Conservation (phyloP, 352 stramenopile genomes). For the Thalassiosira hispida region DNA sequence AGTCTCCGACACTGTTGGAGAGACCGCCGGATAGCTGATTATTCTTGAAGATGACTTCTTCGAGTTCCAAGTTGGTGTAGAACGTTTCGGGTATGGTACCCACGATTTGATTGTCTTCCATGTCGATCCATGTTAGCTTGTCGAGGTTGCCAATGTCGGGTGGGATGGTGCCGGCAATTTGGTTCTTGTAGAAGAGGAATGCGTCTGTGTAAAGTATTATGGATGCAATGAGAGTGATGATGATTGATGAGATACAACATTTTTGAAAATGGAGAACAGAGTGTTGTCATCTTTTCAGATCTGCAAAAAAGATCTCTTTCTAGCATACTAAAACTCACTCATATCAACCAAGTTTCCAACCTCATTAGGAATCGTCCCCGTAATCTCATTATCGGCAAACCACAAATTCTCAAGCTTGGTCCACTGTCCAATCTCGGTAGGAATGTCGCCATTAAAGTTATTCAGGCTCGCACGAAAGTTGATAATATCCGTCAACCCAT, state of each 20-base stretch:
- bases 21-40: constrained; percentile 68
- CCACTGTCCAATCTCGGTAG: constrained; percentile 72
- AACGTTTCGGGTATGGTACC: constrained; percentile 70
- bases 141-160: constrained; percentile 60
- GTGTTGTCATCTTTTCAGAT: too few species aligned
- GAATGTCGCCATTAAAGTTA: constrained; percentile 68
- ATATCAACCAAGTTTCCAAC: constrained; percentile 62
- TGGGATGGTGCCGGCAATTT: constrained; percentile 63
- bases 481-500: constrained; percentile 47
- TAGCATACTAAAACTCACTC: constrained; percentile 43
- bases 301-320: too few species aligned
- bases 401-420: constrained; percentile 61
- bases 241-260: background rate
- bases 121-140: constrained; percentile 62
- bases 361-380: constrained; percentile 55
- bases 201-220: constrained; percentile 28
- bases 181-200: constrained; percentile 60
- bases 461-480: constrained; percentile 67
- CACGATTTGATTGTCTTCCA: constrained; percentile 67
- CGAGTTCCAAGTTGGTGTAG: constrained; percentile 54
- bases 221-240: background rate
- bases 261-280: too few species aligned
- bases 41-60: constrained; percentile 63
- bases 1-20: constrained; percentile 53
- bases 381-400: constrained; percentile 62